phyloP scores from a whole-genome alignment of 177 flowering plant species.

The Vitis hybrid region DNA sequence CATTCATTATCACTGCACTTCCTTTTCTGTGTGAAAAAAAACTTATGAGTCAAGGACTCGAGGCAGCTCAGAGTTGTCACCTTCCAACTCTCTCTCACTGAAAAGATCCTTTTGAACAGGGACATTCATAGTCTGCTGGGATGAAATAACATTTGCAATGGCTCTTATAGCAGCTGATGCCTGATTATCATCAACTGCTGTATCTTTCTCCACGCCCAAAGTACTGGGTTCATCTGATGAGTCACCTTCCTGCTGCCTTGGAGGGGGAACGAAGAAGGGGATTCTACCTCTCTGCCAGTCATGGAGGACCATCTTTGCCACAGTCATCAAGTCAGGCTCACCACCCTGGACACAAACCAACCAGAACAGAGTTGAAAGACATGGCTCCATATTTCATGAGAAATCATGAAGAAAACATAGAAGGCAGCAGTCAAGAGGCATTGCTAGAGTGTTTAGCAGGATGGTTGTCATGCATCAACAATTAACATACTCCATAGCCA shows the following conservation, averaged over 20 bases:
- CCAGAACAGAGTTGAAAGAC: background rate
- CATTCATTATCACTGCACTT: too few species aligned
- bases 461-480: too few species aligned
- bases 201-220: constrained; percentile 25
- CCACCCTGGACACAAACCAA: constrained; percentile 59
- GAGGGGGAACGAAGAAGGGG: constrained; percentile 90
- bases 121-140: constrained; percentile 68
- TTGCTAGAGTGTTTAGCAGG: too few species aligned
- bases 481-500: too few species aligned
- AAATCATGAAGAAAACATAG: too few species aligned
- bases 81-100: constrained; percentile 44
- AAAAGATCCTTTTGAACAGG: constrained; percentile 78
- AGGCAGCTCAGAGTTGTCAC: constrained; percentile 22
- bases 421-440: too few species aligned
- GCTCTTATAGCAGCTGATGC: constrained; percentile 66
- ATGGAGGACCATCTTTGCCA: constrained; percentile 90
- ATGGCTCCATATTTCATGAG: background rate
- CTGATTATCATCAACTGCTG: constrained; percentile 33
- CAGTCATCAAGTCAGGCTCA: constrained; percentile 88
- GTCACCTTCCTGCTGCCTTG: constrained; percentile 39
- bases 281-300: constrained; percentile 98
- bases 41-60: constrained; percentile 2
- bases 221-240: constrained; percentile 29
- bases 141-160: constrained; percentile 69
- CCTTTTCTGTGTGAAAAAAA: background rate